Evolutionary conservation across 1,284 basidiomycete species (phyloP).

Genomic region (Tilletia indica): DNA sequence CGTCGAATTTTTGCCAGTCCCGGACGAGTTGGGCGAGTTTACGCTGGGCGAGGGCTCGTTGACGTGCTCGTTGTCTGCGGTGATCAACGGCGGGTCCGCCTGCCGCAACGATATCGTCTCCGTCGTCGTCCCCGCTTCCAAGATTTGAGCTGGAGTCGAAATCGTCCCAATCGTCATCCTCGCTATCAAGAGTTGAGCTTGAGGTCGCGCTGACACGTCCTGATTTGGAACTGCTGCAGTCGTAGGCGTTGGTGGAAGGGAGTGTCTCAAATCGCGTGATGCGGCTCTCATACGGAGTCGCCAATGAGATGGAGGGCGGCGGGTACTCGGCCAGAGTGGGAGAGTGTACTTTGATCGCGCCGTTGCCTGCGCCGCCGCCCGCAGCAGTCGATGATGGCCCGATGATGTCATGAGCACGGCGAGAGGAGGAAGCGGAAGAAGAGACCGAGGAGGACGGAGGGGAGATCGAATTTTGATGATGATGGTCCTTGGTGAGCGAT

Average conservation of each 20-base stretch:
- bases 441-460: background rate
- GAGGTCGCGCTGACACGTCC: background rate
- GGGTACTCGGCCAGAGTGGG: background rate
- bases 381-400: too few relatives aligned
- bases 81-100: background rate
- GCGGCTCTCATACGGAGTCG: background rate
- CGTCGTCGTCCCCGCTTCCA: constrained; percentile 27
- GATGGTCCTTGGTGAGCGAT: background rate
- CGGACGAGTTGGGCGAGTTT: constrained; percentile 8
- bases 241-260: background rate
- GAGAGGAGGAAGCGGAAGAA: background rate
- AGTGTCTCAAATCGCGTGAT: background rate
- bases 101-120: constrained; percentile 25
- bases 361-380: too few relatives aligned
- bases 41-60: constrained; percentile 8
- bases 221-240: background rate
- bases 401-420: background rate
- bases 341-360: background rate
- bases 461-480: background rate
- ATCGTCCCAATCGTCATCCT: constrained; percentile 31
- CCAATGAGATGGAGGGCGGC: background rate
- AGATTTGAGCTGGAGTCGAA: background rate
- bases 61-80: background rate
- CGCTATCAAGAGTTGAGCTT: constrained; percentile 12
- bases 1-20: constrained; percentile 1